phyloP scores from a whole-genome alignment of 169 alveolate genomes.

The Plasmodium knowlesi region DNA sequence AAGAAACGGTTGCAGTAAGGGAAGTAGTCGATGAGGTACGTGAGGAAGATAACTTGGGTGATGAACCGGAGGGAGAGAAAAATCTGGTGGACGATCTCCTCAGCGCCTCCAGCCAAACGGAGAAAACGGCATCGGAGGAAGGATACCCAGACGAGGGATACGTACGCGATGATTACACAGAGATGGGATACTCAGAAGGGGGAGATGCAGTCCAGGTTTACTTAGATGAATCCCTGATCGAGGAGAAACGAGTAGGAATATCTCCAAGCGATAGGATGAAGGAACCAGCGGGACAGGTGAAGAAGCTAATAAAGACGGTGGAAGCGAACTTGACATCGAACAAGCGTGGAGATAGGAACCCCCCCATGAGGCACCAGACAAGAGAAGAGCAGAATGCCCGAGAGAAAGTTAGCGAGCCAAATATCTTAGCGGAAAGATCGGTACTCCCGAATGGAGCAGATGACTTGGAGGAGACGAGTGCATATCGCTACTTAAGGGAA shows the following conservation, averaged over 20 bases:
- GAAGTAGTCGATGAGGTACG: background rate
- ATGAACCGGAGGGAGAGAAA: background rate
- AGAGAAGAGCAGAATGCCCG: background rate
- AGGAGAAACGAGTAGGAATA: background rate
- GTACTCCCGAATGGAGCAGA: background rate
- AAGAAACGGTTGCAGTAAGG: background rate
- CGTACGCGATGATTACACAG: background rate
- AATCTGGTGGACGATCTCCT: background rate
- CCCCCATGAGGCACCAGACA: no score
- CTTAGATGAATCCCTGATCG: background rate
- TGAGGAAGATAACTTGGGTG: no score
- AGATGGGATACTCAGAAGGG: background rate
- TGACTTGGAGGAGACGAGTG: background rate
- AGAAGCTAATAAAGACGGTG: background rate
- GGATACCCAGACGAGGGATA: background rate
- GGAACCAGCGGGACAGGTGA: background rate
- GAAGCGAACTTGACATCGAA: background rate
- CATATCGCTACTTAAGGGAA: background rate
- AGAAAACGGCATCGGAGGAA: background rate
- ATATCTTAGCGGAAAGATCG: background rate
- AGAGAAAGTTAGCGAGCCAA: background rate
- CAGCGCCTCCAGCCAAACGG: background rate
- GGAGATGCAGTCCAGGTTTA: background rate
- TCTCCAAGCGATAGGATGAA: background rate
- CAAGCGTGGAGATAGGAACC: no score